Percentiles rank a stretch among this genome's conserved stretches.
Conservation (phyloP, 2,329 filamentous ascomycete genomes). For the Microascus cirrosus region DNA sequence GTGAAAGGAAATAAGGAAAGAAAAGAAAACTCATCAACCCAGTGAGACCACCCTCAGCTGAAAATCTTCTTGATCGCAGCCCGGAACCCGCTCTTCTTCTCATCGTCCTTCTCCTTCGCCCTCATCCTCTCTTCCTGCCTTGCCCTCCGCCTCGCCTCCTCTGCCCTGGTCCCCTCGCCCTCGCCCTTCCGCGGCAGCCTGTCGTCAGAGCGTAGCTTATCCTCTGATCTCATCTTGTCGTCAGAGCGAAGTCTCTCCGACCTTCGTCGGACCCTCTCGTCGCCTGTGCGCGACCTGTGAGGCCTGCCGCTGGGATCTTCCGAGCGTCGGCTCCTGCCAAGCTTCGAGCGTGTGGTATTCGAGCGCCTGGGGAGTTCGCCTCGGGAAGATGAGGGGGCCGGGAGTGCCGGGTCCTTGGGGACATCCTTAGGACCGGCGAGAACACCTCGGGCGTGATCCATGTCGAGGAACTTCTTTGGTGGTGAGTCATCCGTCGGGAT, state of each 20-base stretch:
- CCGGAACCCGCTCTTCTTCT: conserved; percentile 8
- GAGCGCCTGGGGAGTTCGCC: conserved; percentile 6
- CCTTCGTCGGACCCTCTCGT: neutral
- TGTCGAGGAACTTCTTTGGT: conserved; percentile 5
- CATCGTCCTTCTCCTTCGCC: conserved; percentile 7
- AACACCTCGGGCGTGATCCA: neutral
- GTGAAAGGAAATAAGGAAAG: neutral
- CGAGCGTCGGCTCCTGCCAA: neutral
- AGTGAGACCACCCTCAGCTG: neutral
- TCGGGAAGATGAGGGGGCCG: conserved; percentile 1
- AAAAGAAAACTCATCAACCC: conserved; percentile 2
- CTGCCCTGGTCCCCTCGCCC: neutral
- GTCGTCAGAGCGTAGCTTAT: neutral
- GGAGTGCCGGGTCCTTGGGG: neutral
- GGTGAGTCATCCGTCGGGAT: neutral
- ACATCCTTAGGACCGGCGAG: conserved; percentile 1
- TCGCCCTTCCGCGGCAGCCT: neutral
- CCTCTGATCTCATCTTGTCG: neutral
- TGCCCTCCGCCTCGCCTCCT: conserved; percentile 7
- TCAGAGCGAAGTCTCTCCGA: conserved; percentile 5
- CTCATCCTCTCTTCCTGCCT: conserved; percentile 6
- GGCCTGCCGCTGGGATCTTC: neutral
- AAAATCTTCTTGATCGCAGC: conserved; percentile 8
- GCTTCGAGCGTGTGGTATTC: conserved; percentile 3
- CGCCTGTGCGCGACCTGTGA: neutral